Base-by-base conservation (phyloP, 495 filamentous ascomycete genomes). In the Talaromyces nanjingensis region DNA sequence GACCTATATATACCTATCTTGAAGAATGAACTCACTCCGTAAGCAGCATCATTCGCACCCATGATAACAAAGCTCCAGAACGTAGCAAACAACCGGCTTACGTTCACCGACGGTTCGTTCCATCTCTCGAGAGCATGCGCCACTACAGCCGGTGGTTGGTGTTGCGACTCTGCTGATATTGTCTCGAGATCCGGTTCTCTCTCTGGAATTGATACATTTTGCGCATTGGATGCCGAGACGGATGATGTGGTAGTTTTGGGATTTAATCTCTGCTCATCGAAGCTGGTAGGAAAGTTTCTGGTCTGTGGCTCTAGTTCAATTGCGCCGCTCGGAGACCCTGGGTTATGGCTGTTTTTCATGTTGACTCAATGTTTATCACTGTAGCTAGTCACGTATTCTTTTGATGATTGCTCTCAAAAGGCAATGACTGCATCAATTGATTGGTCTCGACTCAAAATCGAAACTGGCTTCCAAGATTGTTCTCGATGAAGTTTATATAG, bases 11-110 rank as follows among this genome's bases (percentile, higher is more conserved):
- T 27, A 33, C 52, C 34, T 45, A 7, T 47, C 31, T 49, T 47
- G 5, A 29, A 31, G 6, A 34, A n/a, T 7, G 60, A 27, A 73
- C 86, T 79, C 76, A 91, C 89, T 52, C 91, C 91, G 67, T 88
- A 89, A 1, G 89, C 88, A 20, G 87, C 89, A 77, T 96, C 92
- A 71, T 91, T 94, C 68, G 85, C 81, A 6, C 92, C 92, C 84
- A 94, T 87, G 5, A 91, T 83, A 14, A 91, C 76, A 68, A 96
- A 94, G 55, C 76, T 78, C 79, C 84, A 90, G 66, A 90, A 86
- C n/a, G 87, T 86, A 3, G 87, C 74, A 29, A 86, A 72, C 7
- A 86, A 80, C 18, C 91, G 83, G 66, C 76, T 86, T 12, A 87
- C 77, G 74, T 93, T 94, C 20, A 79, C 77, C 11, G 78, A 73